phyloP scores from a whole-genome alignment of 164 flowering plant species.

The Tetrastigma voinierianum region DNA sequence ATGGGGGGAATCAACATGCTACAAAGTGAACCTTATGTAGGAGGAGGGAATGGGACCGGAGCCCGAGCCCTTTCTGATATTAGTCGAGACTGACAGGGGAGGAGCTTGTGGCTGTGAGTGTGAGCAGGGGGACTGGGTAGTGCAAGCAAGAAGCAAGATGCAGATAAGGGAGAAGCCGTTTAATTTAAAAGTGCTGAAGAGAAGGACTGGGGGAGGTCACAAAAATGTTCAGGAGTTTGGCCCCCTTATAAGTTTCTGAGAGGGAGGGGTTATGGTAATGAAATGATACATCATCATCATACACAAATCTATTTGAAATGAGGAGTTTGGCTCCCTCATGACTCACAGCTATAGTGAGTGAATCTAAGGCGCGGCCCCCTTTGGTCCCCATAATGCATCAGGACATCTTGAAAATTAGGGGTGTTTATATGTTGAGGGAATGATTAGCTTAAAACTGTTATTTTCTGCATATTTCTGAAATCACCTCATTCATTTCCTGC shows the following conservation, averaged over 20 bases:
- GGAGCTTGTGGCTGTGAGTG: constrained; percentile 1
- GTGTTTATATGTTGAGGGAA: not conserved
- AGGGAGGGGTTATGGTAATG: not conserved
- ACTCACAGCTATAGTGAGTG: not conserved
- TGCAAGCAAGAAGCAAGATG: not conserved
- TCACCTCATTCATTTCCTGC: not conserved
- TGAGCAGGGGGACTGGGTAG: not conserved
- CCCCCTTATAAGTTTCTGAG: not conserved
- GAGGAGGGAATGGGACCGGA: not conserved
- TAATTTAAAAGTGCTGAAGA: not conserved
- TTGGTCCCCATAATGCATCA: not conserved
- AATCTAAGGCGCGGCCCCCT: not conserved
- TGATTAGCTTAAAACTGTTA: not conserved
- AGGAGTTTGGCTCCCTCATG: not conserved
- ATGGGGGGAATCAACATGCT: not conserved
- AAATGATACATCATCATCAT: too few species aligned
- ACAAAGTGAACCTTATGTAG: not conserved
- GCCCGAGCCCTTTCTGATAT: not conserved
- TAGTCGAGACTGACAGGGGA: not conserved
- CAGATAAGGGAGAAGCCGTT: not conserved
- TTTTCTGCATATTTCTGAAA: not conserved
- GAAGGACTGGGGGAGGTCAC: not conserved
- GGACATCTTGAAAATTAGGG: not conserved
- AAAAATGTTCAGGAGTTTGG: not conserved
- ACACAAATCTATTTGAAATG: not conserved